phyloP scores from a whole-genome alignment of 345 rosid genomes.

The Jatropha curcas region DNA sequence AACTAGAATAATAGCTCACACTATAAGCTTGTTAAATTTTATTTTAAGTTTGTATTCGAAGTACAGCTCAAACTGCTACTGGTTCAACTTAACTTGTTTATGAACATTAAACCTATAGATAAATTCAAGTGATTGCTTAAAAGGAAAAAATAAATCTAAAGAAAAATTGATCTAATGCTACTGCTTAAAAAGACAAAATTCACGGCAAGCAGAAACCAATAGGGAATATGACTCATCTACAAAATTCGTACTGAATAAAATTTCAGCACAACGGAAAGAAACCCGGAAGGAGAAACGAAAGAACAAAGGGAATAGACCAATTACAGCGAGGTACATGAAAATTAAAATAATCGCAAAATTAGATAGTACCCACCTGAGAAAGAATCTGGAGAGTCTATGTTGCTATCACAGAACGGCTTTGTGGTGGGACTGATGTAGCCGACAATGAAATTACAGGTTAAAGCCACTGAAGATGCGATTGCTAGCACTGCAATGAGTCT shows the following conservation, averaged over 20 bases:
- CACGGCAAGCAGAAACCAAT: neutral
- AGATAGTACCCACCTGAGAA: slow-evolving; percentile 41
- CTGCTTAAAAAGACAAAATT: neutral
- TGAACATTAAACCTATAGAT: neutral
- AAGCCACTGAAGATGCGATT: slow-evolving; percentile 62
- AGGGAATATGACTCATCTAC: no score
- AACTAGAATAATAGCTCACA: neutral
- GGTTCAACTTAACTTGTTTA: neutral
- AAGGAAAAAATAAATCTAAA: neutral
- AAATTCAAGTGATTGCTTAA: neutral
- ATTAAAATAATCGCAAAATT: slow-evolving; percentile 1
- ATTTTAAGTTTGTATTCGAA: neutral
- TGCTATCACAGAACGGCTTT: slow-evolving; percentile 63
- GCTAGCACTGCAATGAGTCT: slow-evolving; percentile 52
- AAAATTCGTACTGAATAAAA: no score
- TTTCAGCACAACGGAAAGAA: neutral
- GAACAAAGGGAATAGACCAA: neutral
- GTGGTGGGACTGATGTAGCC: slow-evolving; percentile 37
- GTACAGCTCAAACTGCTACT: neutral
- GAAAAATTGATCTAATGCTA: neutral
- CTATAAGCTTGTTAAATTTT: no score
- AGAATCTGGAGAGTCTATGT: slow-evolving; percentile 38
- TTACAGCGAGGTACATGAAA: neutral
- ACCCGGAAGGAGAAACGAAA: neutral
- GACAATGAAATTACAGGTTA: slow-evolving; percentile 57